Evolutionary conservation across 371 early-diverging fungal species (phyloP).

Genomic region (Dinochytrium kinnereticum): DNA sequence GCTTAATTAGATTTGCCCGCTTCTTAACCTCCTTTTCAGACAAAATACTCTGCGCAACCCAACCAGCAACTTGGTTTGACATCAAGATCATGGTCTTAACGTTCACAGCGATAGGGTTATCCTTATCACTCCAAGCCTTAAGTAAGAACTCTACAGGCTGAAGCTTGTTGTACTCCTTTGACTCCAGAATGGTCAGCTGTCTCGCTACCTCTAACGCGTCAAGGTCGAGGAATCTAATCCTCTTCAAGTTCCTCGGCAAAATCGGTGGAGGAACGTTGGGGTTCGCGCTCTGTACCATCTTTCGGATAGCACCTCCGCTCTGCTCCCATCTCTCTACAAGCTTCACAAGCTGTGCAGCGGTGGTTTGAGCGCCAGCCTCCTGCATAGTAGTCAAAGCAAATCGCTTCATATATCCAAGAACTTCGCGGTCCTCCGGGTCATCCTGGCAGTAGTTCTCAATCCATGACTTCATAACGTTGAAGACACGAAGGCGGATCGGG

Average conservation of each 20-base stretch:
- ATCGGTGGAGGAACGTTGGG: conserved; percentile 47
- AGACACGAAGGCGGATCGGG: conserved; percentile 54
- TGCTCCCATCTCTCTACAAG: conserved; percentile 43
- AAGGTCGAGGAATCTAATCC: conserved; percentile 66
- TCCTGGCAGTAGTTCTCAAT: conserved; percentile 56
- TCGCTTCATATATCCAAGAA: conserved; percentile 34
- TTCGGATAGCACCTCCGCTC: conserved; percentile 20
- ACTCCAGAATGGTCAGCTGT: conserved; percentile 76
- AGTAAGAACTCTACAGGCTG: conserved; percentile 74
- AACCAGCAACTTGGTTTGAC: conserved; percentile 61
- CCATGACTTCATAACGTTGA: conserved; percentile 63
- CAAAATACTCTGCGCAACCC: conserved; percentile 75
- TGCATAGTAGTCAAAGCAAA: conserved; percentile 44
- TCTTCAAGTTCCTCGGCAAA: conserved; percentile 42
- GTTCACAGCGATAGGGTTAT: conserved; percentile 44
- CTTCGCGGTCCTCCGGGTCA: conserved; percentile 43
- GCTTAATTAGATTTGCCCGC: conserved; percentile 69
- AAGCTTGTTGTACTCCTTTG: conserved; percentile 62
- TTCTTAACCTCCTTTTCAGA: conserved; percentile 68
- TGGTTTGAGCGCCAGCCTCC: conserved; percentile 20
- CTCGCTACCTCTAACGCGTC: conserved; percentile 79
- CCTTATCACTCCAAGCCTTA: conserved; percentile 86
- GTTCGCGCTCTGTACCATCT: conserved; percentile 29
- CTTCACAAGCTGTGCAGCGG: conserved; percentile 36
- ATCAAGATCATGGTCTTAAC: conserved; percentile 65